Base-by-base conservation (phyloP, 2,329 filamentous ascomycete species). In the Paecilomyces dactylethromorphus region DNA sequence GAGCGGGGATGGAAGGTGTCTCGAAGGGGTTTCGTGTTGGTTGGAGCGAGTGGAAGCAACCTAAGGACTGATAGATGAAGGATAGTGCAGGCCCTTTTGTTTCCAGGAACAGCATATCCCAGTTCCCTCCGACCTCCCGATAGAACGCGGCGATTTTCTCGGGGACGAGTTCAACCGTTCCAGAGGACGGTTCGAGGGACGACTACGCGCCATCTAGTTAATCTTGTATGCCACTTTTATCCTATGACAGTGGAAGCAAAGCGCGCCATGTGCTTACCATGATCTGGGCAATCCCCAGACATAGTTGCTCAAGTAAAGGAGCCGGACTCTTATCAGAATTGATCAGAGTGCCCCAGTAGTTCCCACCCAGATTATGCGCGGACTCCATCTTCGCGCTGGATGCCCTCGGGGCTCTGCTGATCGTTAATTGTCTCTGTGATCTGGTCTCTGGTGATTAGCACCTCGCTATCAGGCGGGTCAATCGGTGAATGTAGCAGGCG, bases 61-160 rank as follows among this genome's bases (percentile, higher is more conserved):
- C 94, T 56, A 96, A 85, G 7, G 90, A 90, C 69, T 91, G 89
- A 81, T 95, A 97, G 64, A 97, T 94, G 76, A 91, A 95, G 29
- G 92, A 94, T 62, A 99, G 87, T 51, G 88, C 87, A 39, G 85
- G 79, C 60, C 87, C 78, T 21, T 89, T 87, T 33, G 89, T 90
- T 2, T 87, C 82, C 50, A 93, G 79, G 72, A 97, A 97, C 57
- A 97, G 84, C 24, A 82, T 77, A 70, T 93, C 89, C 73, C 89
- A 91, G 68, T 92, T 84, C 53, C 88, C 87, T 58, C 89, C 90
- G 15, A 91, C 87, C 29, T 82, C 79, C 69, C 85, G 86, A 75
- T 93, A 93, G 70, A 92, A 93, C 45, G 83, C 80, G n/a, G 89
- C 87, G 50, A 93, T 78, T 69, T 92, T 91, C 56, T 81, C 76